Conservation (phyloP, 164 flowering plant genomes). For the Kalanchoe fedtschenkoi region DNA sequence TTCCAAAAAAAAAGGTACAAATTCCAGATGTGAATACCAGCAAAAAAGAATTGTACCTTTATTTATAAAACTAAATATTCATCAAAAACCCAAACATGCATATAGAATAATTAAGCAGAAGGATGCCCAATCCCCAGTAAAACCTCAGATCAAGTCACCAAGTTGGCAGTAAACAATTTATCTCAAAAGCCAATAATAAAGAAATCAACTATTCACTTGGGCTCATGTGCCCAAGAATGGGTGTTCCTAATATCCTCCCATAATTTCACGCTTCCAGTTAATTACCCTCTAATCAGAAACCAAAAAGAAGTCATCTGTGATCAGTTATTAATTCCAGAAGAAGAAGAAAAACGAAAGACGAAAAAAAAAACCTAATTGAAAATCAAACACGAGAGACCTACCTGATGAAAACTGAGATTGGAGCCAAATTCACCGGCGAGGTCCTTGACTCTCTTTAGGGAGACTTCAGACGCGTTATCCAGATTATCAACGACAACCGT, state of each 20-base stretch:
- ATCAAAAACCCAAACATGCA: neutral
- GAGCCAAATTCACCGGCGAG: constrained; percentile 59
- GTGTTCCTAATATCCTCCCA: neutral
- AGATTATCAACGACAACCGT: constrained; percentile 69
- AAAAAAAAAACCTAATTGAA: neutral
- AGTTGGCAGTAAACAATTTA: neutral
- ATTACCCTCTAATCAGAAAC: neutral
- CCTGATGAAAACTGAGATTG: constrained; percentile 70
- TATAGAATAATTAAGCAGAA: neutral
- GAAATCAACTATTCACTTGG: neutral
- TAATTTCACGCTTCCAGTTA: neutral
- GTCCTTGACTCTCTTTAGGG: constrained; percentile 52
- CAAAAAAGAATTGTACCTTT: neutral
- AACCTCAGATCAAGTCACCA: neutral
- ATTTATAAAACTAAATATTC: neutral
- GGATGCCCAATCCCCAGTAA: neutral
- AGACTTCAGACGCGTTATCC: constrained; percentile 62
- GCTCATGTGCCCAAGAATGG: neutral
- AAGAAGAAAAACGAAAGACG: neutral
- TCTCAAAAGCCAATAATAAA: neutral
- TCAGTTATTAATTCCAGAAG: neutral
- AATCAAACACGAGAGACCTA: constrained; percentile 8
- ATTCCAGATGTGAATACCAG: neutral
- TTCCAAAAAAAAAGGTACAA: neutral
- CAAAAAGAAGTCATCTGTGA: neutral